Percentiles rank a stretch among this genome's conserved stretches.
Evolutionary conservation across 306 rosid species (phyloP).

Genomic region (Fragaria iinumae): DNA sequence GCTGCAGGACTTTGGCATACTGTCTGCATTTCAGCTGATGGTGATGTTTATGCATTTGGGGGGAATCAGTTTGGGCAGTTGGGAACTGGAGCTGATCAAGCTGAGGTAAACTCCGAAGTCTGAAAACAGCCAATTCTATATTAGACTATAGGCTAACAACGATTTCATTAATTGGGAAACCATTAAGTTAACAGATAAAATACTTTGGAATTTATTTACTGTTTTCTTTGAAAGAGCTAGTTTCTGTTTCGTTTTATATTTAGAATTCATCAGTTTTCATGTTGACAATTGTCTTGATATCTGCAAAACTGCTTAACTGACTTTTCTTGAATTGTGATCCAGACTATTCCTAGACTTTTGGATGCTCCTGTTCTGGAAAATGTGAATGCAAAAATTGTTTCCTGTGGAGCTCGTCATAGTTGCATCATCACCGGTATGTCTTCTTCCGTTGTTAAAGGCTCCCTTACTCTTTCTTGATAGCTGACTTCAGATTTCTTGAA

Average conservation of each 20-base stretch:
- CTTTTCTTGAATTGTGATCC: constrained; percentile 33
- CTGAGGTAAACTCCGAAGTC: constrained; percentile 56
- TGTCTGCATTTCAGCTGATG: constrained; percentile 78
- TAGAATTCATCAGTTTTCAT: background rate
- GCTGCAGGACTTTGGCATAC: constrained; percentile 97
- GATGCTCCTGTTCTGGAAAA: constrained; percentile 86
- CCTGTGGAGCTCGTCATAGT: constrained; percentile 97
- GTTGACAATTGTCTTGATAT: constrained; percentile 4
- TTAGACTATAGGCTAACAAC: background rate
- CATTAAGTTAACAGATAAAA: background rate
- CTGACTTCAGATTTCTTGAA: background rate
- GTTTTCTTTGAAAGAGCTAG: background rate
- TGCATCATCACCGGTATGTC: constrained; percentile 71
- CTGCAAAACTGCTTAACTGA: constrained; percentile 13
- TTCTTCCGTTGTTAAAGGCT: background rate
- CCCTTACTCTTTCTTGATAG: background rate
- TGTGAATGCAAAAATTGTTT: constrained; percentile 51
- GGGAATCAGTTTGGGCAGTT: constrained; percentile 97
- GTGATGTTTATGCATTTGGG: constrained; percentile 85
- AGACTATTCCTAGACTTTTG: constrained; percentile 80
- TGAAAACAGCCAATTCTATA: background rate
- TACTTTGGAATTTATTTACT: background rate
- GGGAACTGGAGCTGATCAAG: constrained; percentile 87
- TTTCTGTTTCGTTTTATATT: background rate
- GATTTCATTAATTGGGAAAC: background rate